phyloP scores from a whole-genome alignment of 163 green algal genomes.

The Dunaliella salina region DNA sequence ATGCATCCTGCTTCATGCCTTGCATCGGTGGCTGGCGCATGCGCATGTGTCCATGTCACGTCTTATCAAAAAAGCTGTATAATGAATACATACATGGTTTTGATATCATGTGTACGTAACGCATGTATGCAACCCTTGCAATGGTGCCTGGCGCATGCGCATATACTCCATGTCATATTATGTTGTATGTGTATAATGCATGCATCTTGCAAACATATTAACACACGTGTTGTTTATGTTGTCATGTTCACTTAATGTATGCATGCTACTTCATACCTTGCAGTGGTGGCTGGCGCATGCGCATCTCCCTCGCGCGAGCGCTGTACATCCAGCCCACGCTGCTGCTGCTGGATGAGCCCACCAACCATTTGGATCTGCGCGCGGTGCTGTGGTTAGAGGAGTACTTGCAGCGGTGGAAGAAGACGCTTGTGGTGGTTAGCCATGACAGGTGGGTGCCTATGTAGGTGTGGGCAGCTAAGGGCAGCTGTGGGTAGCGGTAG shows the following conservation, averaged over 20 bases:
- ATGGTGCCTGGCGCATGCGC: slow-evolving; percentile 90
- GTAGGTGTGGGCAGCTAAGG: neutral
- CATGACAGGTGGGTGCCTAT: slow-evolving; percentile 76
- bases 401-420: slow-evolving; percentile 94
- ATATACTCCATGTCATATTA: slow-evolving; percentile 57
- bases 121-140: slow-evolving; percentile 2
- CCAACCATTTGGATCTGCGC: slow-evolving; percentile 95
- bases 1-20: too few relatives aligned
- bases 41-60: too few relatives aligned
- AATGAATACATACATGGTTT: too few relatives aligned
- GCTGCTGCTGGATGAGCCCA: slow-evolving; percentile 97
- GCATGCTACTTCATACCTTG: neutral
- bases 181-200: too few relatives aligned
- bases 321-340: slow-evolving; percentile 98
- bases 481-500: neutral
- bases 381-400: slow-evolving; percentile 95
- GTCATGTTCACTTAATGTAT: neutral
- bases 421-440: slow-evolving; percentile 96
- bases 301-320: slow-evolving; percentile 90
- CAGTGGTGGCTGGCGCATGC: slow-evolving; percentile 90
- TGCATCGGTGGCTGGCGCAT: slow-evolving; percentile 85
- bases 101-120: too few relatives aligned
- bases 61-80: too few relatives aligned
- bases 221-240: too few relatives aligned
- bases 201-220: too few relatives aligned